Evolutionary conservation across 2,329 filamentous ascomycete species (phyloP), one percentile per base, ranked within the genome.

Genomic region (Gnomoniopsis smithogilvyi): DNA sequence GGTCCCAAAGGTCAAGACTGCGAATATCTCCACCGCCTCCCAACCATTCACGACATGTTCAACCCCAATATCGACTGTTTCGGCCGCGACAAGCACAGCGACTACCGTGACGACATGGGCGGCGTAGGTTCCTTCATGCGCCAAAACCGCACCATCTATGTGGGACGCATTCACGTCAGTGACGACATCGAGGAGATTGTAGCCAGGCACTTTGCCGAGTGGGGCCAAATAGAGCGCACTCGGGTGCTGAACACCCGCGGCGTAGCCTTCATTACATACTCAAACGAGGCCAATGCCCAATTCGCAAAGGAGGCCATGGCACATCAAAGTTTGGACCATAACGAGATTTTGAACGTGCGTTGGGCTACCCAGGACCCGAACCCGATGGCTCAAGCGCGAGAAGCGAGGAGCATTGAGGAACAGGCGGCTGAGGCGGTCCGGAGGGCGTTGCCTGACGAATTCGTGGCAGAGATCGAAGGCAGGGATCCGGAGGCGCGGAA

Each of bases 281-380:
- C 85, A 24, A 96, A 96, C 70, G 91, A 96, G 70, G 88, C 90
- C 46, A 96, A 95, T 67, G 88, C 90, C 2, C 89, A 96, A 70
- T 96, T 96, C 67, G 92, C 92, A 3, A 94, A 94, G 70, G 92
- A 96, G 73, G 91, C 95, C 1, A 98, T 99, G 94, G 91, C 92
- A 6, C 92, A 97, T 70, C 95, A 99, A 75, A 86, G 87, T 1
- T 79, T 99, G 30, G 95, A 99, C 68, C 89, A 98, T 72, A 88
- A 86, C 63, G 95, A 99, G 75, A 88, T 97, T 22, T 78, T 99
- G 26, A 99, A 99, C 73, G 93, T 99, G 51, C 84, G 96, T 63
- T 99, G 95, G 95, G 95, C 95, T 46, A 99, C 95, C 0, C 90
- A 92, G 7, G 95, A 99, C 70, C 95, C 95, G 1, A 99, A 99